A percentile compares a stretch with the other conserved stretches of the same genome.
Evolutionary conservation across 305 asterid genomes (phyloP).

Genomic region (Fraxinus angustifolia): DNA sequence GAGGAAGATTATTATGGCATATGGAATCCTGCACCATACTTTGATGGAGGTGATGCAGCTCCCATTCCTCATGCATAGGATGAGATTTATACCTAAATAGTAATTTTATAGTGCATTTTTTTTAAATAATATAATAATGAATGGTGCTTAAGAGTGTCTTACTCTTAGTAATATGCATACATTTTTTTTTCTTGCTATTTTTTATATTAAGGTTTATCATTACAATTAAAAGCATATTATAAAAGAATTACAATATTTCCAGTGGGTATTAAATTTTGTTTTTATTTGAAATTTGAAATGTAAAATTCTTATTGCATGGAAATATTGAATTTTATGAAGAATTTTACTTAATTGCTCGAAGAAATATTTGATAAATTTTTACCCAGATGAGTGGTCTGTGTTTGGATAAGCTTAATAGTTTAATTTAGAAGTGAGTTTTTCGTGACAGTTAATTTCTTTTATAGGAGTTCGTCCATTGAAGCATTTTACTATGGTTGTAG

Average conservation of each 20-base stretch:
- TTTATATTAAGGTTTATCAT: background rate
- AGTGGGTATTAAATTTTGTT: background rate
- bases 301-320: background rate
- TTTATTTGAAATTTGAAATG: background rate
- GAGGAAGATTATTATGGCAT: conserved; percentile 24
- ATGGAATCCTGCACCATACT: conserved; percentile 36
- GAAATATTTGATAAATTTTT: background rate
- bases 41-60: conserved; percentile 25
- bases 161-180: background rate
- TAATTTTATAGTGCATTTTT: background rate
- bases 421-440: background rate
- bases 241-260: background rate
- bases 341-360: background rate
- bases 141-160: background rate
- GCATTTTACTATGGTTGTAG: background rate
- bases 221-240: background rate
- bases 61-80: conserved; percentile 33
- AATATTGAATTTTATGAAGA: background rate
- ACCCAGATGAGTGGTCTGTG: background rate
- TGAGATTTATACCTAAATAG: background rate
- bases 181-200: background rate
- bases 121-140: background rate
- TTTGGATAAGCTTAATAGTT: background rate
- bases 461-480: background rate
- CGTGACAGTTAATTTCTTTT: background rate